Conservation (phyloP, 2,329 filamentous ascomycete species). For the Alternaria arborescens region DNA sequence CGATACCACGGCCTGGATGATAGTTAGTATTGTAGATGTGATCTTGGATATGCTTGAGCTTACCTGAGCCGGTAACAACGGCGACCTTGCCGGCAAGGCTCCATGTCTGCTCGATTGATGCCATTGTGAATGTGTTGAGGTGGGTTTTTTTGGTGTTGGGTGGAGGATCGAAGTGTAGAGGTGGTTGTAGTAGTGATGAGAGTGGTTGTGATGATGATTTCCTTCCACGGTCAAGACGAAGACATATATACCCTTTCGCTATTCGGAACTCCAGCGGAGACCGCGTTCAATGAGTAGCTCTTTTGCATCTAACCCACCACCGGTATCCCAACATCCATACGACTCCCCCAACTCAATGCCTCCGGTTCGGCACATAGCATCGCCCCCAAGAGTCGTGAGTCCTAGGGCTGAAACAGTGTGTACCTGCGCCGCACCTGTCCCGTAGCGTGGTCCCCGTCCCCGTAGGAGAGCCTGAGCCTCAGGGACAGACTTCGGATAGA, state of each 20-base stretch:
- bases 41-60: slow-evolving; percentile 18
- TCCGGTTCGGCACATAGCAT: slow-evolving; percentile 39
- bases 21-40: slow-evolving; percentile 27
- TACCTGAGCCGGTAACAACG: slow-evolving; percentile 62
- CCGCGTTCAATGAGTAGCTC: slow-evolving; percentile 34
- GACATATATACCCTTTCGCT: slow-evolving; percentile 44
- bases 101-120: slow-evolving; percentile 56
- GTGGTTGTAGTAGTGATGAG: slow-evolving; percentile 24
- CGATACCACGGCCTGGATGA: slow-evolving; percentile 67
- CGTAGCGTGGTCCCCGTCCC: slow-evolving; percentile 31
- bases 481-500: slow-evolving; percentile 28
- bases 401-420: slow-evolving; percentile 38
- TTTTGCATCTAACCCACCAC: slow-evolving; percentile 29
- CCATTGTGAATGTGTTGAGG: slow-evolving; percentile 46
- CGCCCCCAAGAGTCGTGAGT: slow-evolving; percentile 35
- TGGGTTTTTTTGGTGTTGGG: slow-evolving; percentile 23
- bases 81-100: slow-evolving; percentile 64
- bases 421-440: slow-evolving; percentile 36
- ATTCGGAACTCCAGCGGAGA: slow-evolving; percentile 47
- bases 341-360: slow-evolving; percentile 34
- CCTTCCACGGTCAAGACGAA: slow-evolving; percentile 24
- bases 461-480: slow-evolving; percentile 44
- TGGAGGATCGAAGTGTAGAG: background rate
- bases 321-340: slow-evolving; percentile 33
- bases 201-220: slow-evolving; percentile 29